Evolutionary conservation across 1,284 basidiomycete species (phyloP).

Genomic region (Pseudozyma sp.): DNA sequence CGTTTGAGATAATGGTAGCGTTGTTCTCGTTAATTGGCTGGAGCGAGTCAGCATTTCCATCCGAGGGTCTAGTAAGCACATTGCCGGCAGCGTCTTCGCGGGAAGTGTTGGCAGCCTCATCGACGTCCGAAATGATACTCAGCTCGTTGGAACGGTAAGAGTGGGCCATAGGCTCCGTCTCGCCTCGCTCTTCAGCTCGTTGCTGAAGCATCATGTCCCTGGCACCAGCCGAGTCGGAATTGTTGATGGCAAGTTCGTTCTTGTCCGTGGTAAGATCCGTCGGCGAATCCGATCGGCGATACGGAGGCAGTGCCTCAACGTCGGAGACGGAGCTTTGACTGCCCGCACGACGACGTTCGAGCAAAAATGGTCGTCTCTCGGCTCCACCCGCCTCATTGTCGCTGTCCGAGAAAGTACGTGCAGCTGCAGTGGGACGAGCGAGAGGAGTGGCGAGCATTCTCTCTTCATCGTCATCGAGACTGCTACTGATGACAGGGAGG

Average conservation of each 20-base stretch:
- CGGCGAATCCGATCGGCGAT: conserved; percentile 22
- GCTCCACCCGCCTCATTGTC: conserved; percentile 21
- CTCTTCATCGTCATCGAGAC: conserved; percentile 47
- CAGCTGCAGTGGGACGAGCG: conserved; percentile 23
- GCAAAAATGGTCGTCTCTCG: conserved; percentile 29
- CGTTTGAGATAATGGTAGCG: conserved; percentile 1
- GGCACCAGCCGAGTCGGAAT: conserved; percentile 53
- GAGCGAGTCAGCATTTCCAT: conserved; percentile 2
- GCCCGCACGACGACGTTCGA: conserved; percentile 33
- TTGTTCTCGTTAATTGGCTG: conserved; percentile 12
- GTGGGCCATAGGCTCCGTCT: conserved; percentile 37
- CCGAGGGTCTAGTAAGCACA: not conserved
- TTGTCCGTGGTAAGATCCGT: conserved; percentile 25
- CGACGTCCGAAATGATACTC: conserved; percentile 32
- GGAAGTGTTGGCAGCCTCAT: conserved; percentile 23
- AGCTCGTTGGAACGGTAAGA: conserved; percentile 47
- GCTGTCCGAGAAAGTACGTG: conserved; percentile 21
- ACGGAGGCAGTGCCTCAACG: conserved; percentile 27
- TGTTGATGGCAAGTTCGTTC: conserved; percentile 39
- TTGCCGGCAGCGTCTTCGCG: conserved; percentile 11
- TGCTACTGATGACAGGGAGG: conserved; percentile 31
- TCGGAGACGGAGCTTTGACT: conserved; percentile 48
- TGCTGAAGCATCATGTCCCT: conserved; percentile 59
- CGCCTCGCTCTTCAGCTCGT: conserved; percentile 45
- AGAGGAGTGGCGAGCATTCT: conserved; percentile 45